Base-by-base conservation (phyloP, 2,329 filamentous ascomycete species). In the Scedosporium dehoogii region DNA sequence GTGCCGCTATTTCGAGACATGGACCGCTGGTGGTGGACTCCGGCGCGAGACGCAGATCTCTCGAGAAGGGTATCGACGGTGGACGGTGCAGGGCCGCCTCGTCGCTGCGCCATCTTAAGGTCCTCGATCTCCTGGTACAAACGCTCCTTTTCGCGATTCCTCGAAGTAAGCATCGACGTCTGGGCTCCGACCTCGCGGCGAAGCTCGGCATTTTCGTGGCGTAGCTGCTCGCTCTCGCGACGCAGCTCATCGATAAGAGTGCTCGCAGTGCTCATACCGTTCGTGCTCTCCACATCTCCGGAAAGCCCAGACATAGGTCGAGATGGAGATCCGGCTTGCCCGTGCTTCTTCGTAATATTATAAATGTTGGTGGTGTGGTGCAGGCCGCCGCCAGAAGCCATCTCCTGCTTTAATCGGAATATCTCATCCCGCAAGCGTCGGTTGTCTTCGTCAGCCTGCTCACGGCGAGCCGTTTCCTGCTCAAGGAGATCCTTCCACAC, bases 121-220 rank as follows among this genome's bases (percentile, higher is more conserved):
- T 97, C 92, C 74, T 99, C 94, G 65, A 97, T 97, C 72, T 99
- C 93, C 71, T 96, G 91, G 73, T 97, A 96, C 7, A 99, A 80
- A 4, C 92, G 86, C 72, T 97, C 92, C 71, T 96, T 96, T 72
- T 99, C 94, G 27, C 92, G 89, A 70, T 97, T 97, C 25, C 94
- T 85, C 42, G 94, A 97, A 1, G 93, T 97, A 41, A 99, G 82
- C 91, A 99, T 97, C 0, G 92, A 97, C 0, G 92, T 96, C 73
- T 99, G 94, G 2, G 94, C 94, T 65, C 92, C 91, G 33, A 97
- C 90, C 73, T 97, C 92, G 61, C 92, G 89, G 61, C 93, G 86
- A 38, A 99, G 76, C 72, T 97, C 93, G 2, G 91, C 91, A 69
- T 97, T 97, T 70, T 97, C 93, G 70, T 93, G 91, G 60, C 90